These are phyloP conservation scores for Salix exigua DNA, from an alignment of 345 rosid species.

Conservation along the genomic window DNA sequence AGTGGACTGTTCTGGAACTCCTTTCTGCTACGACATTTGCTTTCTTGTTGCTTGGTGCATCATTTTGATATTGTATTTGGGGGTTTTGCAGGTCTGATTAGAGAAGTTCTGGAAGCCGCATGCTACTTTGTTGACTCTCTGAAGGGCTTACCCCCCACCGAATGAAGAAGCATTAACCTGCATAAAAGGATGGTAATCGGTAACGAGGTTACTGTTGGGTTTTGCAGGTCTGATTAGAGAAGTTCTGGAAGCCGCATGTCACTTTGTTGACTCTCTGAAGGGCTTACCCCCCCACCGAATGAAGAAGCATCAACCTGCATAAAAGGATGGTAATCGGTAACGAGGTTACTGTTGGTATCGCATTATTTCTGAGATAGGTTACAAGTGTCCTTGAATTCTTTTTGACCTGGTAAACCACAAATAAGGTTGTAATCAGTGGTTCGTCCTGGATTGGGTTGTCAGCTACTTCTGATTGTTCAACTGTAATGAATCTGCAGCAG, in stretches of 20 bases:
- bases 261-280: too few relatives aligned
- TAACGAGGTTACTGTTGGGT: too few relatives aligned
- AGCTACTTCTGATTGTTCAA: neutral
- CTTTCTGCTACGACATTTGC: neutral
- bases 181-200: too few relatives aligned
- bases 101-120: neutral
- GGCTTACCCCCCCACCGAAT: neutral
- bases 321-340: neutral
- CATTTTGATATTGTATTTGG: neutral
- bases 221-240: constrained; percentile 15
- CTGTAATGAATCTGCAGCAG: neutral
- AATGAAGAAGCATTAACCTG: too few relatives aligned
- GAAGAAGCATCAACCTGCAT: neutral
- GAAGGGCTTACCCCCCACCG: too few relatives aligned
- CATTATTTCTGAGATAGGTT: neutral
- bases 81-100: constrained; percentile 16
- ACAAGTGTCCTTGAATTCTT: neutral
- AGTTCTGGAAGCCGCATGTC: neutral
- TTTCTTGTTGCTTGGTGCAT: neutral
- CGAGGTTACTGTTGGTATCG: neutral
- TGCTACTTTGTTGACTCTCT: too few relatives aligned
- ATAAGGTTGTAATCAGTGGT: neutral
- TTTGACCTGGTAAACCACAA: neutral
- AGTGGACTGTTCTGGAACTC: constrained; percentile 15
- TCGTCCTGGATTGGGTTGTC: neutral